Percentiles rank a stretch among this genome's conserved stretches.
These are phyloP conservation scores for Mycena albidolilacea DNA, from an alignment of 768 basidiomycete genomes.

Conservation along the genomic window DNA sequence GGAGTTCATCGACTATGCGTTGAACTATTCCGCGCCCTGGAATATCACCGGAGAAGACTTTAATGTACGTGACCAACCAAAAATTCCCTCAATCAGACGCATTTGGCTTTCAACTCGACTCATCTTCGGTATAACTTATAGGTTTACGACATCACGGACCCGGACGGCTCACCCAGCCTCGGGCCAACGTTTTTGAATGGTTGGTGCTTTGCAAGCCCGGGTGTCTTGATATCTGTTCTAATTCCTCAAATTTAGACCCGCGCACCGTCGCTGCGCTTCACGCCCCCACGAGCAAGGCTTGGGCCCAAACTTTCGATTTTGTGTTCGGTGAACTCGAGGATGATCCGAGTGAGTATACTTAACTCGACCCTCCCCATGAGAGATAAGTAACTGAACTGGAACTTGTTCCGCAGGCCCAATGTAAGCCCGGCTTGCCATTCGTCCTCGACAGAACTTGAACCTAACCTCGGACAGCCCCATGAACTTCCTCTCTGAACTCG, in stretches of 20 bases:
- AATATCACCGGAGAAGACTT: slow-evolving; percentile 47
- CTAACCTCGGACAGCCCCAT: slow-evolving; percentile 63
- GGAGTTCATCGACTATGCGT: slow-evolving; percentile 79
- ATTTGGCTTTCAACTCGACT: not conserved
- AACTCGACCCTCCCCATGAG: not conserved
- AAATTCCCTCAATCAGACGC: not conserved
- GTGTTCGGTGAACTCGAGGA: slow-evolving; percentile 54
- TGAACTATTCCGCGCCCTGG: slow-evolving; percentile 80
- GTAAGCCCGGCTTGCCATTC: slow-evolving; percentile 43
- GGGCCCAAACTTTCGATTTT: slow-evolving; percentile 55
- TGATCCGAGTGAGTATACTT: slow-evolving; percentile 54
- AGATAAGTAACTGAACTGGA: slow-evolving; percentile 13
- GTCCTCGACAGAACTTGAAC: not conserved
- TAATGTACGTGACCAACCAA: slow-evolving; percentile 49
- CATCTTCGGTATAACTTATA: slow-evolving; percentile 42
- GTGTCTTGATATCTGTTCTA: not conserved
- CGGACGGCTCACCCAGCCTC: slow-evolving; percentile 59
- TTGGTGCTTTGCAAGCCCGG: slow-evolving; percentile 44
- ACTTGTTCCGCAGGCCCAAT: slow-evolving; percentile 46
- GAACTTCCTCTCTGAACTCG: slow-evolving; percentile 75
- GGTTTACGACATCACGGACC: slow-evolving; percentile 72
- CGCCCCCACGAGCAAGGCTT: slow-evolving; percentile 73
- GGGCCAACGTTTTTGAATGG: slow-evolving; percentile 74
- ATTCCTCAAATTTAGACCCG: slow-evolving; percentile 55
- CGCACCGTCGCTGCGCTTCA: slow-evolving; percentile 74